These are phyloP conservation scores for Vigna nakashimae DNA, from an alignment of 306 rosid species.

Conservation along the genomic window DNA sequence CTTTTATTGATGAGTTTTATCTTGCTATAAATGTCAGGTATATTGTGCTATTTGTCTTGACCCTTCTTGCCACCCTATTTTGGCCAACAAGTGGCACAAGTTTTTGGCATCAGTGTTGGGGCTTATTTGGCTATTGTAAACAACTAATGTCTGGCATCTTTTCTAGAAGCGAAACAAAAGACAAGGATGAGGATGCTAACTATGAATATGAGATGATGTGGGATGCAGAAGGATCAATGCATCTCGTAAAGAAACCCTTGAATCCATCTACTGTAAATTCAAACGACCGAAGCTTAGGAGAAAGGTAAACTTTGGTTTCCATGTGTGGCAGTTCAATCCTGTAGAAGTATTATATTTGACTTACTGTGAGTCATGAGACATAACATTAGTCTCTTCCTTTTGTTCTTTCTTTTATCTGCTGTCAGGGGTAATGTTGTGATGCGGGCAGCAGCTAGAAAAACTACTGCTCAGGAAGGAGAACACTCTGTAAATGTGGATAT, in stretches of 20 bases:
- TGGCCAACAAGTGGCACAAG: constrained; percentile 73
- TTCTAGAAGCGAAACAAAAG: constrained; percentile 60
- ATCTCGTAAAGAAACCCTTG: constrained; percentile 75
- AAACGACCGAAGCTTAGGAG: constrained; percentile 55
- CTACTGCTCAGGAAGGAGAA: constrained; percentile 55
- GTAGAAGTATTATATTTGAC: constrained; percentile 14
- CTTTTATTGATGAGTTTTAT: constrained; percentile 9
- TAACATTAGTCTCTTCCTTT: constrained; percentile 6
- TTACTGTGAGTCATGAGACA: constrained; percentile 13
- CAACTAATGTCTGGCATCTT: constrained; percentile 51
- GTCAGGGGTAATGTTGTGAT: constrained; percentile 78
- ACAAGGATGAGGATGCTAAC: constrained; percentile 74
- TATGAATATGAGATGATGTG: constrained; percentile 84
- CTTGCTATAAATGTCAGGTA: constrained; percentile 63
- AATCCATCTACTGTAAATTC: constrained; percentile 48
- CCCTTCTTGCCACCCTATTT: constrained; percentile 69
- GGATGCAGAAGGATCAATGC: constrained; percentile 89
- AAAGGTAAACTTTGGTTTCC: constrained; percentile 60
- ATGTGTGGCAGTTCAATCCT: constrained; percentile 33
- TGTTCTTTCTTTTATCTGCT: constrained; percentile 15
- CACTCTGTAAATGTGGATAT: constrained; percentile 56
- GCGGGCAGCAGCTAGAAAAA: constrained; percentile 71
- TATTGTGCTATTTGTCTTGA: constrained; percentile 57
- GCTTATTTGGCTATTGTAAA: constrained; percentile 44
- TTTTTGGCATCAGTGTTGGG: constrained; percentile 57